phyloP scores from a whole-genome alignment of 1,284 basidiomycete species.

The Ceratobasidium sp. region DNA sequence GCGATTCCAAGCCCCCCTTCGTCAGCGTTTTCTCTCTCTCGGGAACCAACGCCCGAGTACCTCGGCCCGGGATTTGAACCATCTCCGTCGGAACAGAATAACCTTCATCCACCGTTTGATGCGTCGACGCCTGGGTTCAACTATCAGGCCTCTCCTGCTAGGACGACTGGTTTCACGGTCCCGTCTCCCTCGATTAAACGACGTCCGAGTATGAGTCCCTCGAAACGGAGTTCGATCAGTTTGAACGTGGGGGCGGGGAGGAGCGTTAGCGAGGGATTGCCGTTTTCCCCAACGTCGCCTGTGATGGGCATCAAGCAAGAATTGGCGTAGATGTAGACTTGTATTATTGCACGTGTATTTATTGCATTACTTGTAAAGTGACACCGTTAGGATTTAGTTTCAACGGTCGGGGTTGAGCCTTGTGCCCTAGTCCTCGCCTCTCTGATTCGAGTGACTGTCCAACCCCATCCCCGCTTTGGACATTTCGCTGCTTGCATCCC shows the following conservation, averaged over 20 bases:
- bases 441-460: background rate
- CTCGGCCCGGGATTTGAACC: background rate
- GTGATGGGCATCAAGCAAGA: conserved; percentile 27
- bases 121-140: conserved; percentile 16
- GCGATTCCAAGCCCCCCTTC: conserved; percentile 34
- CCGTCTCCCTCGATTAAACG: background rate
- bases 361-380: background rate
- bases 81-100: background rate
- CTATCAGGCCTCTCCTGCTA: conserved; percentile 11
- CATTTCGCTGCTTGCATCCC: background rate
- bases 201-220: conserved; percentile 30
- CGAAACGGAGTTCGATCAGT: conserved; percentile 13
- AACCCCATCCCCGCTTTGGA: background rate
- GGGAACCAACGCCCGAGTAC: conserved; percentile 20
- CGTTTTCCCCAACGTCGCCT: conserved; percentile 29
- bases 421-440: background rate
- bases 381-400: background rate
- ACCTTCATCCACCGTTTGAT: background rate
- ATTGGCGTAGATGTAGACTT: conserved; percentile 4
- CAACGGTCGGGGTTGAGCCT: background rate
- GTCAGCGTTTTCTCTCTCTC: conserved; percentile 22
- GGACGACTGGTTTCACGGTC: background rate
- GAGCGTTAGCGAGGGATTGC: background rate
- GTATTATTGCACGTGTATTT: background rate
- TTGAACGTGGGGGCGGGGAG: background rate